Percentiles rank a stretch among this genome's conserved stretches.
Evolutionary conservation across 1,284 basidiomycete species (phyloP).

Genomic region (Coriolopsis trogii): DNA sequence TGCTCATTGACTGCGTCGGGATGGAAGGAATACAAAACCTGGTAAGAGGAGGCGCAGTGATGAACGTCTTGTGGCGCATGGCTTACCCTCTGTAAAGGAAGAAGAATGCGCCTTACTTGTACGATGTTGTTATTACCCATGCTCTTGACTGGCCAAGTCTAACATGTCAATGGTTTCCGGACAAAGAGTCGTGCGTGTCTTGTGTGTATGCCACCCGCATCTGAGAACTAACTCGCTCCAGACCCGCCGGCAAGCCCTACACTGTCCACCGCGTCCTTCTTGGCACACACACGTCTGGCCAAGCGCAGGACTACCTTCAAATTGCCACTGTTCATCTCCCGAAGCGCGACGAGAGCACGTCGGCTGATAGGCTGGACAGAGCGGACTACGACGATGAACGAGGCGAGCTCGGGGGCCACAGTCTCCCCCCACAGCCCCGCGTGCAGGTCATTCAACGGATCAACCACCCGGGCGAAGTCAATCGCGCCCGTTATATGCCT

Average conservation of each 20-base stretch:
- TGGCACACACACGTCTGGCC: conserved; percentile 96
- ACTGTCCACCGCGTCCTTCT: conserved; percentile 92
- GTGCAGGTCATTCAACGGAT: conserved; percentile 94
- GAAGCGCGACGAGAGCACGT: conserved; percentile 63
- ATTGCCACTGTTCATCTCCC: conserved; percentile 96
- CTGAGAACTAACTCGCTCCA: conserved; percentile 32
- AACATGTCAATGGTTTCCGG: conserved; percentile 99
- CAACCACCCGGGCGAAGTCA: conserved; percentile 96
- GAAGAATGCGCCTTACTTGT: conserved; percentile 97
- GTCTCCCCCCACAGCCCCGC: conserved; percentile 76
- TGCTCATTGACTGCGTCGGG: not conserved
- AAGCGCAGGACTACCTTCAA: conserved; percentile 94
- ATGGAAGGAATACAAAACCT: conserved; percentile 80
- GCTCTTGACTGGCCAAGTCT: conserved; percentile 98
- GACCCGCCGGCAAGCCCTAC: conserved; percentile 88
- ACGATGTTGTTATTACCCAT: conserved; percentile 97
- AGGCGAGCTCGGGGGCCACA: conserved; percentile 89
- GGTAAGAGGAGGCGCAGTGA: conserved; percentile 50
- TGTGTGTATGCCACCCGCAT: not conserved
- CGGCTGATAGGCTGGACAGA: conserved; percentile 75
- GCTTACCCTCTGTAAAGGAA: conserved; percentile 60
- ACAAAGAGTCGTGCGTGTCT: conserved; percentile 82
- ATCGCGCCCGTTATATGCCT: conserved; percentile 98
- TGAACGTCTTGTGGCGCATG: not conserved
- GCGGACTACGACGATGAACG: conserved; percentile 92